Conservation (phyloP, 2,329 filamentous ascomycete genomes). For the Fusarium sambucinum region DNA sequence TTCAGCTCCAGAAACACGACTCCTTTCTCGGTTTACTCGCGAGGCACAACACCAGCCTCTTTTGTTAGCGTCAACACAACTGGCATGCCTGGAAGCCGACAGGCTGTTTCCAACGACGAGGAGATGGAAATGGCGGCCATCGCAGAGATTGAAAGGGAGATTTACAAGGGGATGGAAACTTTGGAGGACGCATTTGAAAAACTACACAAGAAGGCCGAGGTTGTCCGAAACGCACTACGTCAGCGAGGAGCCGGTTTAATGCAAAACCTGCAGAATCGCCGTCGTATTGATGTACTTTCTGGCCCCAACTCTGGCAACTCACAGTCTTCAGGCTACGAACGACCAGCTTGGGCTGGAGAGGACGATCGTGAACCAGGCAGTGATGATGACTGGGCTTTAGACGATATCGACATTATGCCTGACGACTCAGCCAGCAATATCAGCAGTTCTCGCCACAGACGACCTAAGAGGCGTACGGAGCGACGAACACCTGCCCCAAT, state of each 20-base stretch:
- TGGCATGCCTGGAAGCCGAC: conserved; percentile 58
- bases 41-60: conserved; percentile 68
- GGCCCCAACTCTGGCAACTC: conserved; percentile 62
- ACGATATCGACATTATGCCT: conserved; percentile 74
- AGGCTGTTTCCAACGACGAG: conserved; percentile 87
- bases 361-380: conserved; percentile 63
- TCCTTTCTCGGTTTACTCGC: conserved; percentile 65
- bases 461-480: conserved; percentile 76
- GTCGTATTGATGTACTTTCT: conserved; percentile 67
- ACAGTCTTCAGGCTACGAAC: conserved; percentile 59
- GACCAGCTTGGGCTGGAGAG: conserved; percentile 54
- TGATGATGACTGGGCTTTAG: conserved; percentile 70
- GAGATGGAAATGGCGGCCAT: conserved; percentile 92
- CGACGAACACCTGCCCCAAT: conserved; percentile 79
- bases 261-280: conserved; percentile 71
- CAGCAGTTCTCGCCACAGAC: conserved; percentile 74
- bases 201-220: conserved; percentile 86
- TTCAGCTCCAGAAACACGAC: conserved; percentile 61
- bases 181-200: conserved; percentile 94
- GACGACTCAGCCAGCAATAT: conserved; percentile 88
- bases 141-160: conserved; percentile 91
- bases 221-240: conserved; percentile 80
- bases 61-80: conserved; percentile 70
- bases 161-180: conserved; percentile 93
- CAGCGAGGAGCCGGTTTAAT: conserved; percentile 84